phyloP scores from a whole-genome alignment of 306 rosid species.

The Quercus berberidifolia region DNA sequence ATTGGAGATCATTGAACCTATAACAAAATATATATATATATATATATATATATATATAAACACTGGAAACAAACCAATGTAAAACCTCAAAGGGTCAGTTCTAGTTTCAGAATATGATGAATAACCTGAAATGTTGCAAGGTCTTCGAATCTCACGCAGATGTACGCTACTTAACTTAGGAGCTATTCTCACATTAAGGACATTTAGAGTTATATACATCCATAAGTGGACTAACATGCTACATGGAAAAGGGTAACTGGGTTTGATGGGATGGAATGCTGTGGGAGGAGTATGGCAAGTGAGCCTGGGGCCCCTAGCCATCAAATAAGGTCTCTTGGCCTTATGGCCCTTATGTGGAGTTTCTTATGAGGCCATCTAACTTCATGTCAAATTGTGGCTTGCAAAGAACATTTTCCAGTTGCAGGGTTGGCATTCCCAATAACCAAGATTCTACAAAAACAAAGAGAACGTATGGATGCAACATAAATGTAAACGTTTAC shows the following conservation, averaged over 20 bases:
- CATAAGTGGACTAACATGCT: background rate
- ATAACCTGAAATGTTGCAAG: background rate
- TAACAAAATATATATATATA: background rate
- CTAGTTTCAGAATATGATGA: slow-evolving; percentile 10
- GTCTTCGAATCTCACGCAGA: background rate
- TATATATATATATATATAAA: no score
- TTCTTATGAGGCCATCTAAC: background rate
- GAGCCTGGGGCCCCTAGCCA: background rate
- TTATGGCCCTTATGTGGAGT: background rate
- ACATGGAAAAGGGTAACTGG: background rate
- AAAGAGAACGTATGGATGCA: no score
- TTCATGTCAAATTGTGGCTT: background rate
- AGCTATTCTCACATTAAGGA: background rate
- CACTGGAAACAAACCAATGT: no score
- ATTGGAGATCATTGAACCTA: slow-evolving; percentile 7
- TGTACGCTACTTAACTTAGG: background rate
- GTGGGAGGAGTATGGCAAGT: background rate
- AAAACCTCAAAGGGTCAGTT: background rate
- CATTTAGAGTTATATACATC: background rate
- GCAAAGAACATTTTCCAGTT: background rate
- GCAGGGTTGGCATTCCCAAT: background rate
- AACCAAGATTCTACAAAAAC: no score
- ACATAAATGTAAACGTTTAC: no score
- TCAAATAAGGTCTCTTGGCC: background rate
- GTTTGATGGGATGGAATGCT: background rate